These are phyloP conservation scores for Coniochaeta ligniaria DNA, from an alignment of 2,329 filamentous ascomycete genomes.

Conservation along the genomic window DNA sequence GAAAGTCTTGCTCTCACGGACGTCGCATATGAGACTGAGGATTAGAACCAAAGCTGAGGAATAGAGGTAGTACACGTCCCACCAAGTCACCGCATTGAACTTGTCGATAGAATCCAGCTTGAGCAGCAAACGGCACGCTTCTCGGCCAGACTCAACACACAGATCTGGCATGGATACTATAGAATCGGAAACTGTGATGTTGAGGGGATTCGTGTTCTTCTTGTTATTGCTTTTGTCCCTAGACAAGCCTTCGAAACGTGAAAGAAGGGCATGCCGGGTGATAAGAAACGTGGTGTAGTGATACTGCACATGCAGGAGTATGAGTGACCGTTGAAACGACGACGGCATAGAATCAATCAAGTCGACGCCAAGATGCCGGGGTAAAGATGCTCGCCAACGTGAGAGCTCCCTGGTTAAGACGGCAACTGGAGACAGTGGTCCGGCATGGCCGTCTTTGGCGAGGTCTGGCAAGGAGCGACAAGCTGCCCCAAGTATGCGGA, in stretches of 20 bases:
- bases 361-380: constrained; percentile 26
- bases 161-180: constrained; percentile 24
- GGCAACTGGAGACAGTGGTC: constrained; percentile 27
- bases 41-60: constrained; percentile 27
- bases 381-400: constrained; percentile 28
- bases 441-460: constrained; percentile 25
- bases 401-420: constrained; percentile 27
- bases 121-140: constrained; percentile 22
- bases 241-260: constrained; percentile 19
- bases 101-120: constrained; percentile 25
- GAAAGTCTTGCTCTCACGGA: too few species aligned
- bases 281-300: constrained; percentile 30
- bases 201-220: too few species aligned
- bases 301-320: constrained; percentile 29
- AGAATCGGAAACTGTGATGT: constrained; percentile 17
- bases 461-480: constrained; percentile 23
- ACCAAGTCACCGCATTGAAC: constrained; percentile 31
- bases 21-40: constrained; percentile 26
- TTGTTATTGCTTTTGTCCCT: constrained; percentile 16
- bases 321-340: constrained; percentile 25
- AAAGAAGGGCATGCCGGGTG: constrained; percentile 27
- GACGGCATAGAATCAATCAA: constrained; percentile 22
- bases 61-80: constrained; percentile 31
- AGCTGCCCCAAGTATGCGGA: constrained; percentile 27
- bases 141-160: constrained; percentile 27